A percentile compares a stretch with the other conserved stretches of the same genome.
These are phyloP conservation scores for Neurospora sp. DNA, from an alignment of 495 filamentous ascomycete species.

Conservation along the genomic window DNA sequence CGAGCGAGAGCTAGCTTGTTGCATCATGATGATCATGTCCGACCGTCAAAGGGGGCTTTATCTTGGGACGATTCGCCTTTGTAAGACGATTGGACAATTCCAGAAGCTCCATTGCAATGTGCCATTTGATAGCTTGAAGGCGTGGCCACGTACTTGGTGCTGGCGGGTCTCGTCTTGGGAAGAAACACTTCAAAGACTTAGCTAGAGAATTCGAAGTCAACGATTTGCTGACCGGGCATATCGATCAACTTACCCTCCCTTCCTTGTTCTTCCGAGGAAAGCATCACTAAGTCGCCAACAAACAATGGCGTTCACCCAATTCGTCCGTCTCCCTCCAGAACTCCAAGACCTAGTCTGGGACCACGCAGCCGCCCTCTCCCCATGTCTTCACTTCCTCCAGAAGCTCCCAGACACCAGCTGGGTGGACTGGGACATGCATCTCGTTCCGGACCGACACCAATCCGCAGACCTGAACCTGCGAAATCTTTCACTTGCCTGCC, in stretches of 20 bases:
- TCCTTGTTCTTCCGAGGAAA: background rate
- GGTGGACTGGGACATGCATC: conserved; percentile 10
- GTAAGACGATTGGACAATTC: background rate
- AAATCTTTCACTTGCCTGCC: conserved; percentile 10
- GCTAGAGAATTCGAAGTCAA: background rate
- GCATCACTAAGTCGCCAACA: conserved; percentile 14
- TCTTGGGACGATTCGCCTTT: background rate
- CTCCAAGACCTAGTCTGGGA: conserved; percentile 17
- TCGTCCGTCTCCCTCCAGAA: conserved; percentile 12
- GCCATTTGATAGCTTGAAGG: background rate
- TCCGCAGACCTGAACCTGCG: conserved; percentile 17
- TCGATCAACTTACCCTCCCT: background rate
- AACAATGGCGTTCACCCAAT: conserved; percentile 18
- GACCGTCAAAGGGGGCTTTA: background rate
- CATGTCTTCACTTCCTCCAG: conserved; percentile 17
- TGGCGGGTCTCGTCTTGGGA: background rate
- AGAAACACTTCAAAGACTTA: background rate
- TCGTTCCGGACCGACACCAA: conserved; percentile 25
- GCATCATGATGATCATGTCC: background rate
- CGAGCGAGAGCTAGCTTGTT: background rate
- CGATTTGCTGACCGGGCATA: background rate
- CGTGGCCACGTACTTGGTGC: background rate
- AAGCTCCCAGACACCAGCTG: conserved; percentile 42
- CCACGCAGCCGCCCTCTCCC: conserved; percentile 8
- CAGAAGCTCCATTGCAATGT: background rate